Evolutionary conservation across 1,284 basidiomycete genomes (phyloP), one percentile per base, ranked within the genome.

Genomic region (Mycena sp.): DNA sequence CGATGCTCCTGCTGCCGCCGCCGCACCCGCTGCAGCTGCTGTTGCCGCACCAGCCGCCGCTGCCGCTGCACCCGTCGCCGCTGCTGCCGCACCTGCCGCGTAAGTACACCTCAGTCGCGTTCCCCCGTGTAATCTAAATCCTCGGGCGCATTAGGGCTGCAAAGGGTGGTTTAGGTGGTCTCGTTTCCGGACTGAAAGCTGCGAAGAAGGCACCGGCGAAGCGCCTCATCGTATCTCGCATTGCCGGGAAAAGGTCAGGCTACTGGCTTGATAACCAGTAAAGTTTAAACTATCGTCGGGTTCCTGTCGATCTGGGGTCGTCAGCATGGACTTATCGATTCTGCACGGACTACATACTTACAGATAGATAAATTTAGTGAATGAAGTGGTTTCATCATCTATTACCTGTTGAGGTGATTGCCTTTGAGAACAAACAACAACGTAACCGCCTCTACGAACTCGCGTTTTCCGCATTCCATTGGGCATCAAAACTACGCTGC

Each of bases 231-330:
- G 49, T 49, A 26, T 58, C 61, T 28, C 65, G 61, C 40, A 51
- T 67, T 7, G 65, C 59, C 19, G 65, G 65, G 32, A 49, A 52
- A 58, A 46, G 50, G 37, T 61, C 65, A 46, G 62, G 65, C 6
- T 50, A 61, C 57, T 67, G 65, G 65, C 63, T 64, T 16, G 53
- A 64, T 17, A 57, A 55, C 53, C 53, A 64, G 63, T 64, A 51
- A 52, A 53, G n/a, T n/a, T n/a, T n/a, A n/a, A n/a, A n/a, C n/a
- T n/a, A n/a, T n/a, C n/a, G n/a, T n/a, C n/a, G n/a, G n/a, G n/a
- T n/a, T n/a, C n/a, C n/a, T n/a, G n/a, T n/a, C n/a, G n/a, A n/a
- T n/a, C n/a, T n/a, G n/a, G n/a, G n/a, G n/a, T n/a, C n/a, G n/a
- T n/a, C n/a, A n/a, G n/a, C n/a, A n/a, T n/a, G n/a, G n/a, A n/a